These are phyloP conservation scores for Kalanchoe fedtschenkoi DNA, from an alignment of 164 flowering plant species.

Conservation along the genomic window DNA sequence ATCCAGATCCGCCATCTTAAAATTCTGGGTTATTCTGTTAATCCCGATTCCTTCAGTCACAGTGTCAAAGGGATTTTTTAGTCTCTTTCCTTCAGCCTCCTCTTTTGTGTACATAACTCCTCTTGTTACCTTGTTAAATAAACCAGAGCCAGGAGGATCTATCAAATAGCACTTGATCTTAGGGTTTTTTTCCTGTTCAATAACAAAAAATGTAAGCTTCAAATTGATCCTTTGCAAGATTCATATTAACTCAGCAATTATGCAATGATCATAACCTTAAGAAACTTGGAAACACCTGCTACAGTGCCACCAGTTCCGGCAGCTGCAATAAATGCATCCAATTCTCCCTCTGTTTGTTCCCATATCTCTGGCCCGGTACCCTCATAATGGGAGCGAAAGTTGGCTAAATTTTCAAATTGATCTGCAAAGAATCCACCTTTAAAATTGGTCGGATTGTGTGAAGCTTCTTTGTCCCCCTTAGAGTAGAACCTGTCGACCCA, in stretches of 20 bases:
- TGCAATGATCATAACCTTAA: slow-evolving; percentile 36
- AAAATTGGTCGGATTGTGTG: slow-evolving; percentile 25
- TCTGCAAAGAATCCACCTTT: slow-evolving; percentile 96
- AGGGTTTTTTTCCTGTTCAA: slow-evolving; percentile 60
- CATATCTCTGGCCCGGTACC: slow-evolving; percentile 97
- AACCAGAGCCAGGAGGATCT: slow-evolving; percentile 96
- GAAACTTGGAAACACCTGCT: slow-evolving; percentile 79
- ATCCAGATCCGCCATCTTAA: slow-evolving; percentile 70
- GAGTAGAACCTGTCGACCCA: slow-evolving; percentile 24
- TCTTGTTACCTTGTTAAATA: slow-evolving; percentile 89
- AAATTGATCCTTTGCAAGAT: background rate
- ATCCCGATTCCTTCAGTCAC: slow-evolving; percentile 98
- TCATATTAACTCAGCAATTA: background rate
- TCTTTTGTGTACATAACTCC: slow-evolving; percentile 93
- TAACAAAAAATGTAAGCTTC: background rate
- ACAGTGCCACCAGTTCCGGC: slow-evolving; percentile 97
- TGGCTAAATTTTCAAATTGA: slow-evolving; percentile 94
- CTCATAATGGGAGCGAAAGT: slow-evolving; percentile 82
- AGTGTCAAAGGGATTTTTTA: slow-evolving; percentile 95
- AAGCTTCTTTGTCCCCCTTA: slow-evolving; percentile 18
- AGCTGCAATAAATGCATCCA: slow-evolving; percentile 88
- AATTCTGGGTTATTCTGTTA: slow-evolving; percentile 77
- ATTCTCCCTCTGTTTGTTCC: slow-evolving; percentile 66
- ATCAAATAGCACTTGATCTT: slow-evolving; percentile 68
- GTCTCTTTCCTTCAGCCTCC: slow-evolving; percentile 91